These are phyloP conservation scores for Verbena officinalis DNA, from an alignment of 257 asterid genomes.

Conservation along the genomic window DNA sequence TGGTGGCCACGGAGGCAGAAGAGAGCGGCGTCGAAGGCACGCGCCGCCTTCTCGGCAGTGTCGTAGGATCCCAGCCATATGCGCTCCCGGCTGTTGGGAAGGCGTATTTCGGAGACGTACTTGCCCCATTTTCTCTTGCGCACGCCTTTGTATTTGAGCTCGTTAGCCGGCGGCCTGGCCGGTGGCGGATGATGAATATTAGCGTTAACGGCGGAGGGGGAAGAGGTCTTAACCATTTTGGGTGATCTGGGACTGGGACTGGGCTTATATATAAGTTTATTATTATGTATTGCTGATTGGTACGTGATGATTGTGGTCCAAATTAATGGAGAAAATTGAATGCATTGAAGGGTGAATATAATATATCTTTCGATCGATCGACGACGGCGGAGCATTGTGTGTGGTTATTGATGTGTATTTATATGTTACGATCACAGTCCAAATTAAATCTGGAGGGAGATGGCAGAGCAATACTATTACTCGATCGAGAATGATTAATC, in stretches of 20 bases:
- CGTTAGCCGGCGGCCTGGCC: not conserved
- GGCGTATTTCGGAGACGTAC: constrained; percentile 64
- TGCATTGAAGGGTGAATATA: too few relatives aligned
- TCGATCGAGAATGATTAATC: too few relatives aligned
- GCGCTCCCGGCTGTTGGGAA: constrained; percentile 74
- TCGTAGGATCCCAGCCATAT: constrained; percentile 79
- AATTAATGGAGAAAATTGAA: too few relatives aligned
- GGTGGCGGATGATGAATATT: not conserved
- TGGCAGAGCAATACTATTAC: too few relatives aligned
- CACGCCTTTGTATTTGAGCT: constrained; percentile 52
- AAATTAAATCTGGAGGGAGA: too few relatives aligned
- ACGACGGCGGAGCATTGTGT: not conserved
- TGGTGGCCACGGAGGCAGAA: constrained; percentile 67
- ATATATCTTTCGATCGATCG: too few relatives aligned
- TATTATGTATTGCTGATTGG: too few relatives aligned
- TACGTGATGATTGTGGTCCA: too few relatives aligned
- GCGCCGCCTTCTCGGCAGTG: constrained; percentile 72
- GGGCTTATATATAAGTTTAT: too few relatives aligned
- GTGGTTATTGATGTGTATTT: not conserved
- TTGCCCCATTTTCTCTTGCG: constrained; percentile 78
- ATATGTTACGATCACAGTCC: not conserved
- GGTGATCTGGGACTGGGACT: too few relatives aligned
- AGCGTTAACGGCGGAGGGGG: not conserved
- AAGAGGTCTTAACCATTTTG: not conserved
- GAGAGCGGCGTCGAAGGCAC: constrained; percentile 73